phyloP scores from a whole-genome alignment of 495 filamentous ascomycete genomes.

The Penicillium daleae region DNA sequence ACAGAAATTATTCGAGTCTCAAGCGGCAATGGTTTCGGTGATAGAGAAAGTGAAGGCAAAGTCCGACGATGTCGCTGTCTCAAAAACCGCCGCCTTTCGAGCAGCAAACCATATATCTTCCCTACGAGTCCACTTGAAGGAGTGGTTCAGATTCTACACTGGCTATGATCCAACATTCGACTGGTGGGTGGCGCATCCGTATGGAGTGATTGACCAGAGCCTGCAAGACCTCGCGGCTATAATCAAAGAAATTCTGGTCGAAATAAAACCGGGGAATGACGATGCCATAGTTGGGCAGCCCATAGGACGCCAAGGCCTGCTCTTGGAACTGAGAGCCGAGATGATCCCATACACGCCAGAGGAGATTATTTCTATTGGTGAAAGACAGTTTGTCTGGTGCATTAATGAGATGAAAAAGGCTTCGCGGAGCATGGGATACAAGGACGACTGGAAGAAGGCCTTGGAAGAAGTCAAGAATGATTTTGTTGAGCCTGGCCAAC shows the following conservation, averaged over 20 bases:
- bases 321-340: conserved; percentile 25
- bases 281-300: conserved; percentile 55
- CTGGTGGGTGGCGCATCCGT: conserved; percentile 53
- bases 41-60: conserved; percentile 24
- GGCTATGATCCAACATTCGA: conserved; percentile 53
- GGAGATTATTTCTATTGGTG: conserved; percentile 52
- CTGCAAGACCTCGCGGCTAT: conserved; percentile 28
- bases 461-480: conserved; percentile 56
- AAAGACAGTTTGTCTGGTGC: conserved; percentile 30
- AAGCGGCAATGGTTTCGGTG: conserved; percentile 25
- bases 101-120: conserved; percentile 39
- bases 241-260: conserved; percentile 45
- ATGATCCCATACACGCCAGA: conserved; percentile 42
- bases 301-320: conserved; percentile 48
- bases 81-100: conserved; percentile 46
- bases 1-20: conserved; percentile 31
- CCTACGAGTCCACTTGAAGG: conserved; percentile 39
- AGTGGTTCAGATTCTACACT: conserved; percentile 49
- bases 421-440: conserved; percentile 27
- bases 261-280: conserved; percentile 39
- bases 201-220: conserved; percentile 31
- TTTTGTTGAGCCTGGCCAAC: conserved; percentile 52
- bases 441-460: conserved; percentile 47
- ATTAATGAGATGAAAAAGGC: conserved; percentile 31
- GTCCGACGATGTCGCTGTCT: conserved; percentile 14